Conservation (phyloP, 192 early-diverging fungal species). For the Chytriomyces sp. region DNA sequence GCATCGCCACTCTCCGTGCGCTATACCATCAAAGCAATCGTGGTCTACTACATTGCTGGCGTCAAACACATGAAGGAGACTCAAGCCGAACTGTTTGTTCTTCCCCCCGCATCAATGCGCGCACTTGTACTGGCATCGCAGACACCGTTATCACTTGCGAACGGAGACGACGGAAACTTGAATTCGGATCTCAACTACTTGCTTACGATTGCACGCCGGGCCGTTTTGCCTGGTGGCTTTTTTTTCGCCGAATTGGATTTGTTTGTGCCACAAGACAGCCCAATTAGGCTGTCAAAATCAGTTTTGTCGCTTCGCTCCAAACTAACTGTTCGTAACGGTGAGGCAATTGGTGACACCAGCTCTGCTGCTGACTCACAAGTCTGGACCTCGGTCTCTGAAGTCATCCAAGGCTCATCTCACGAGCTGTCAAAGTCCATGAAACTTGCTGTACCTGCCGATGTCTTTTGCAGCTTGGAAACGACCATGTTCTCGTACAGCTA, state of each 20-base stretch:
- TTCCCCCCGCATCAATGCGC: slow-evolving; percentile 13
- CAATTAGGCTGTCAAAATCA: not conserved
- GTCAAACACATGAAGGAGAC: not conserved
- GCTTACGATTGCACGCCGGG: slow-evolving; percentile 12
- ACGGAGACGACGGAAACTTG: slow-evolving; percentile 14
- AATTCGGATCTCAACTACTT: slow-evolving; percentile 6
- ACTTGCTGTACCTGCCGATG: not conserved
- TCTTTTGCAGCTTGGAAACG: slow-evolving; percentile 11
- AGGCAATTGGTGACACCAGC: not conserved
- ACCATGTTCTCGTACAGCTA: slow-evolving; percentile 7
- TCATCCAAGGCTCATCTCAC: not conserved
- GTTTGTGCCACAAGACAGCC: not conserved
- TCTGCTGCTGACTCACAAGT: not conserved
- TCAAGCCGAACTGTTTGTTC: not conserved
- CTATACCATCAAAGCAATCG: slow-evolving; percentile 1
- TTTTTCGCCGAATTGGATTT: slow-evolving; percentile 8
- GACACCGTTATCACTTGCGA: slow-evolving; percentile 15
- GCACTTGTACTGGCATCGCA: slow-evolving; percentile 27
- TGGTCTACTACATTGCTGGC: not conserved
- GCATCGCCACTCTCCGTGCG: not conserved
- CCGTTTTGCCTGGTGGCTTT: not conserved
- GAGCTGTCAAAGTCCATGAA: not conserved
- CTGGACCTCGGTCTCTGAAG: not conserved
- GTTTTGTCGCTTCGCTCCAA: not conserved
- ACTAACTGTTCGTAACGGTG: not conserved